Evolutionary conservation across 169 alveolate species (phyloP).

Genomic region (Plasmodium malariae): DNA sequence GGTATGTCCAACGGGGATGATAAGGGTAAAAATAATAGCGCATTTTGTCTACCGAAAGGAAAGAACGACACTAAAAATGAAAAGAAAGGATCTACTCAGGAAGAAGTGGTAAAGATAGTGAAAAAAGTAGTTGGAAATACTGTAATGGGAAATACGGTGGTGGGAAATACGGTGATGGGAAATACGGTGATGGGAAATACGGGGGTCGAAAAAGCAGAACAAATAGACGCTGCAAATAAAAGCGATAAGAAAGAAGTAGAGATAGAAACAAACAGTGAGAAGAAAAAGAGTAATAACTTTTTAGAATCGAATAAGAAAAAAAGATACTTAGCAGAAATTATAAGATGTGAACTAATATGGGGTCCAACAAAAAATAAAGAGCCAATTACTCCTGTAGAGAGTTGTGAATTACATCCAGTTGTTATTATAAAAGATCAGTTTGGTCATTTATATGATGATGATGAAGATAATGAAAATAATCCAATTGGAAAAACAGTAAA

Average conservation of each 20-base stretch:
- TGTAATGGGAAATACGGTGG: neutral
- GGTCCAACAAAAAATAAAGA: conserved; percentile 79
- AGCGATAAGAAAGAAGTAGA: conserved; percentile 1
- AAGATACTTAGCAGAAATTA: conserved; percentile 66
- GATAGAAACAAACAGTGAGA: conserved; percentile 9
- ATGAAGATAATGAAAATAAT: conserved; percentile 75
- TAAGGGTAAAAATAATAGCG: no score
- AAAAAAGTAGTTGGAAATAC: neutral
- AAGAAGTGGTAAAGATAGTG: neutral
- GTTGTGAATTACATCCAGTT: conserved; percentile 86
- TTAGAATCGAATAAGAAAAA: conserved; percentile 38
- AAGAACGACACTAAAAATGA: neutral
- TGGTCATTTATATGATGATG: conserved; percentile 83
- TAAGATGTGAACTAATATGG: conserved; percentile 81
- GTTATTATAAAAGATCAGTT: conserved; percentile 81
- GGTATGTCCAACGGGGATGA: no score
- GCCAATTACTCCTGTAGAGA: conserved; percentile 86
- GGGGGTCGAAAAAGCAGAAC: no score
- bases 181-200: no score
- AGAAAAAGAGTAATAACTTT: neutral
- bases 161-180: no score
- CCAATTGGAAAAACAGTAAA: conserved; percentile 77
- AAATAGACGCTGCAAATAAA: neutral
- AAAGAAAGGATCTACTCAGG: neutral
- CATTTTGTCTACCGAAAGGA: no score